Evolutionary conservation across 202 grass and related monocot genomes (phyloP).

Genomic region (Setaria viridis): DNA sequence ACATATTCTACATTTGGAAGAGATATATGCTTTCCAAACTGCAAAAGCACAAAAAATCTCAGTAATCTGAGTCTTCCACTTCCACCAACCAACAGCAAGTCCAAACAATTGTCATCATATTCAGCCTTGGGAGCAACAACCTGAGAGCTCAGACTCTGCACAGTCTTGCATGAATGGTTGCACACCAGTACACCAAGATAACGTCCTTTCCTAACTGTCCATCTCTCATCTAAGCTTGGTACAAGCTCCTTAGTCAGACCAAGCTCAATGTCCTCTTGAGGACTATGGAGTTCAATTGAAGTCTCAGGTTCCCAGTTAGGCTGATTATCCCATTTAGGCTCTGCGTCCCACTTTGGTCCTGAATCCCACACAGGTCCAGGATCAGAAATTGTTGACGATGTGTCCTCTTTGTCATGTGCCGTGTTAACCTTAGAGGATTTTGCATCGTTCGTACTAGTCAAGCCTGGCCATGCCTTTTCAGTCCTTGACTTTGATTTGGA

Average conservation of each 20-base stretch:
- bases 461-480: conserved; percentile 68
- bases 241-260: conserved; percentile 72
- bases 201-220: conserved; percentile 64
- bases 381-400: conserved; percentile 91
- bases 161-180: conserved; percentile 87
- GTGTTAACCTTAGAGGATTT: conserved; percentile 59
- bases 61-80: conserved; percentile 78
- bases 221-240: conserved; percentile 82
- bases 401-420: conserved; percentile 88
- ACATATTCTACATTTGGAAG: conserved; percentile 79
- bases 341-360: conserved; percentile 82
- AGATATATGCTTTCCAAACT: conserved; percentile 84
- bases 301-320: conserved; percentile 67
- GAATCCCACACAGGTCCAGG: conserved; percentile 90
- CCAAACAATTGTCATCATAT: conserved; percentile 81
- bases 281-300: conserved; percentile 58
- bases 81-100: conserved; percentile 82
- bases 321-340: conserved; percentile 82
- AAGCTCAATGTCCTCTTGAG: conserved; percentile 63
- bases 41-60: conserved; percentile 78
- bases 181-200: conserved; percentile 86
- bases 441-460: conserved; percentile 66
- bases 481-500: conserved; percentile 94
- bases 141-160: conserved; percentile 88
- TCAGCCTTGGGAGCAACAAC: conserved; percentile 87